A percentile compares a stretch with the other conserved stretches of the same genome.
Conservation (phyloP, 2,329 filamentous ascomycete species). For the Pestalotiopsis sp. region DNA sequence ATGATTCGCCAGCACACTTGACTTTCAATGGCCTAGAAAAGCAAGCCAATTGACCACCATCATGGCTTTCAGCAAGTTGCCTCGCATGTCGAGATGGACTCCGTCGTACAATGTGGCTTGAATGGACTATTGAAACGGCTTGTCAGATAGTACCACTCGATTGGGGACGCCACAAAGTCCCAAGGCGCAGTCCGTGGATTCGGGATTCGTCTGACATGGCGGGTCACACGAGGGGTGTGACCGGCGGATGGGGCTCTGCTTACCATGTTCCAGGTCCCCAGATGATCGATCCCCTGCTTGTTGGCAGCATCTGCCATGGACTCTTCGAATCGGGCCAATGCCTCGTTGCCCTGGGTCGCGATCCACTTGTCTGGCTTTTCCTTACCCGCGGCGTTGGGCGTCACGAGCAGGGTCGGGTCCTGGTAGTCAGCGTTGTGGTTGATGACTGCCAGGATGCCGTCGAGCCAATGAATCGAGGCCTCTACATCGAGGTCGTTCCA, state of each 20-base stretch:
- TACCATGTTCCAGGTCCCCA: constrained; percentile 54
- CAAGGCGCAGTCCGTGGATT: background rate
- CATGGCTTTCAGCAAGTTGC: constrained; percentile 52
- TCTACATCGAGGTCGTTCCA: constrained; percentile 50
- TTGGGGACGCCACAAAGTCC: background rate
- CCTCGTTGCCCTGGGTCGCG: constrained; percentile 50
- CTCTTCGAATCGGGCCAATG: constrained; percentile 48
- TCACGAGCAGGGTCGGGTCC: constrained; percentile 38
- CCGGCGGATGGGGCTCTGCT: background rate
- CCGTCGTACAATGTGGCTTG: constrained; percentile 51
- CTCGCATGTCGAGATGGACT: constrained; percentile 49
- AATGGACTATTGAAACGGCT: constrained; percentile 29
- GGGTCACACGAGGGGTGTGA: background rate
- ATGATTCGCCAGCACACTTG: background rate
- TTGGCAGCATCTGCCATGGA: constrained; percentile 35
- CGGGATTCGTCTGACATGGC: background rate
- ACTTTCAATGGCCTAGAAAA: constrained; percentile 25
- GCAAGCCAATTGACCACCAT: constrained; percentile 52
- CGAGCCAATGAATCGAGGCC: constrained; percentile 43
- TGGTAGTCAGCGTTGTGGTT: constrained; percentile 20
- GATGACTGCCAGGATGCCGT: constrained; percentile 36
- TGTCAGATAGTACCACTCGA: background rate
- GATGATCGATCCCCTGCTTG: constrained; percentile 43
- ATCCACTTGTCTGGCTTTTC: constrained; percentile 49
- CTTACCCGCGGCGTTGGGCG: constrained; percentile 48